A percentile compares a stretch with the other conserved stretches of the same genome.
phyloP scores from a whole-genome alignment of 768 basidiomycete species.

The Suillus clintonianus region DNA sequence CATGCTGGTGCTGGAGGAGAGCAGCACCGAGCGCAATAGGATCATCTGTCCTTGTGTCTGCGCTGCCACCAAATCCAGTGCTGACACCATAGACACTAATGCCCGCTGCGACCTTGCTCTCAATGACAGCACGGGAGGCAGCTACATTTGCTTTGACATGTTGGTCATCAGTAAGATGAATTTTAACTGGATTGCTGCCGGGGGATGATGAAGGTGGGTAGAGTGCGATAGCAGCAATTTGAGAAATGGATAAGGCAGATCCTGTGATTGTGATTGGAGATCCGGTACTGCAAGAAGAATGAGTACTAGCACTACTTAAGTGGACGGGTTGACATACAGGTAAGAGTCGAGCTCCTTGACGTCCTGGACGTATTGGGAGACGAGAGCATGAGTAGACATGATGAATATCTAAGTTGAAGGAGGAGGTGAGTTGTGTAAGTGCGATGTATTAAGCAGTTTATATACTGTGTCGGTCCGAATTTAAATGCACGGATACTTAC shows the following conservation, averaged over 20 bases:
- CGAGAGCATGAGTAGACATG: constrained; percentile 31
- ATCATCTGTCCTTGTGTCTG: constrained; percentile 79
- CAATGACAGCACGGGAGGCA: constrained; percentile 65
- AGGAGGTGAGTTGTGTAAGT: neutral
- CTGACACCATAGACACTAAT: constrained; percentile 83
- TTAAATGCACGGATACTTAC: neutral
- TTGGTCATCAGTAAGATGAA: constrained; percentile 21
- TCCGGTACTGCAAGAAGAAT: constrained; percentile 49
- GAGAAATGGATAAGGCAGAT: constrained; percentile 69
- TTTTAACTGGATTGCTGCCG: constrained; percentile 11
- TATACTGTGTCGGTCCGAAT: neutral
- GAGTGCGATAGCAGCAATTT: constrained; percentile 75
- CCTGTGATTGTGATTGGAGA: constrained; percentile 68
- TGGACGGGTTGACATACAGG: constrained; percentile 44
- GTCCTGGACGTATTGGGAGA: constrained; percentile 59
- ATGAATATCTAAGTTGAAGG: neutral
- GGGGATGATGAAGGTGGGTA: constrained; percentile 48
- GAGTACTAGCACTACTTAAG: neutral
- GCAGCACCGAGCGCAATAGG: constrained; percentile 74
- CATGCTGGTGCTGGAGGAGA: constrained; percentile 84
- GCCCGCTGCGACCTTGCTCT: constrained; percentile 64
- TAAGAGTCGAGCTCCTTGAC: constrained; percentile 63
- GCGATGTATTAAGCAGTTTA: neutral
- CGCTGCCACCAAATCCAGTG: constrained; percentile 86
- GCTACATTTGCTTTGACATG: constrained; percentile 51